These are phyloP conservation scores for Linderina pennispora DNA, from an alignment of 192 early-diverging fungal species.

Conservation along the genomic window DNA sequence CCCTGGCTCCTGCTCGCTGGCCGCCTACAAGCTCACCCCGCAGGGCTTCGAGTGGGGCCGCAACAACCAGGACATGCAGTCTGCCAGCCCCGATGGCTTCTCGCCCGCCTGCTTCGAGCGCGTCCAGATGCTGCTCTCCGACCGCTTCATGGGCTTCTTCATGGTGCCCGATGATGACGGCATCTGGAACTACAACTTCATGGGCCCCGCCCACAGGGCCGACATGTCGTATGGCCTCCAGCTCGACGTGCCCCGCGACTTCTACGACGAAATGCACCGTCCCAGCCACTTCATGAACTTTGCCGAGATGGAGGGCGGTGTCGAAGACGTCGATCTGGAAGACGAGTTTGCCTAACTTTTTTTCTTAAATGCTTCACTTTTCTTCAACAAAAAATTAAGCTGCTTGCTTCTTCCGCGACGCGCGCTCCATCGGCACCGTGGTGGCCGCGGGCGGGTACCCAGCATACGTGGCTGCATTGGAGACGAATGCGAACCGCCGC, in stretches of 20 bases:
- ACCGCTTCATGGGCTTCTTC: conserved; percentile 96
- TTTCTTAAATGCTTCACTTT: neutral
- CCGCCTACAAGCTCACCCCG: conserved; percentile 95
- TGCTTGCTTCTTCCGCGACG: neutral
- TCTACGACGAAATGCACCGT: conserved; percentile 95
- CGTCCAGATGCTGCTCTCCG: conserved; percentile 94
- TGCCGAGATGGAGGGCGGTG: conserved; percentile 53
- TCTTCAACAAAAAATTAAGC: neutral
- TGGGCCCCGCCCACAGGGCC: conserved; percentile 86
- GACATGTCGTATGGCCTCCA: conserved; percentile 91
- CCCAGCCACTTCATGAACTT: conserved; percentile 96
- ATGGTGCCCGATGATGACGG: conserved; percentile 93
- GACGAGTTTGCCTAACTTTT: conserved; percentile 41
- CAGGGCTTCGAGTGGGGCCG: conserved; percentile 95
- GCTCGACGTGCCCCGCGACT: conserved; percentile 92
- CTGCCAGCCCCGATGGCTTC: conserved; percentile 80
- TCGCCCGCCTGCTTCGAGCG: conserved; percentile 86
- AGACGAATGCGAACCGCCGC: conserved; percentile 36
- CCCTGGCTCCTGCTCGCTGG: conserved; percentile 93
- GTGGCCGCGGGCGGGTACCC: conserved; percentile 26
- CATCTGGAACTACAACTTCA: conserved; percentile 99
- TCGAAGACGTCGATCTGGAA: conserved; percentile 31
- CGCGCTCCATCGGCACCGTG: conserved; percentile 26
- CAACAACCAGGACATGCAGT: conserved; percentile 80
- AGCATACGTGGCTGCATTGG: conserved; percentile 15